Base-by-base conservation (phyloP, 2,329 filamentous ascomycete genomes). In the Colletotrichum phormii region DNA sequence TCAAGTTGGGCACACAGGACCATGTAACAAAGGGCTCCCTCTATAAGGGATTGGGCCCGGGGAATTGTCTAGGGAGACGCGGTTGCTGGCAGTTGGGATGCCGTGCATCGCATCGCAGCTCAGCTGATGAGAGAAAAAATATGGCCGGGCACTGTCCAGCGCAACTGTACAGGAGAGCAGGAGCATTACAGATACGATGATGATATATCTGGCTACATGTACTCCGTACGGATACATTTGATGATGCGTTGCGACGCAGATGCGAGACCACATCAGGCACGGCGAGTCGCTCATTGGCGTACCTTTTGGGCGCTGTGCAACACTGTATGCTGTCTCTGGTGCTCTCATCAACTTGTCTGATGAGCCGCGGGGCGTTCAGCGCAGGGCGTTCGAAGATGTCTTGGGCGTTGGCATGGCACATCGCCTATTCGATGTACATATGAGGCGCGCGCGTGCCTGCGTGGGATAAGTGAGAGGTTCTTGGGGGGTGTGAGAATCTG, bases 221-320 rank as follows among this genome's bases (percentile, higher is more conserved):
- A n/a, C n/a, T 13, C 15, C 15, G 37, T 15, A 42, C 5, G 29
- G 12, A 13, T 31, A 22, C 61, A 24, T 37, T n/a, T 18, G 46
- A 12, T 24, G 11, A 49, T 49, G 46, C 49, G 46, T 12, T 18
- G 49, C 61, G n/a, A 35, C 24, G 18, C 11, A 35, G 42, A 33
- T 3, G 29, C 42, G 18, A 12, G 42, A 49, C 7, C 42, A 15
- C 51, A 42, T 70, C 70, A 72, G 70, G 70, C 66, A 70, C 70
- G 12, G 15, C 51, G 51, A 15, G 15, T 7, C 51, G 18, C 57
- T 71, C 51, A 71, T 73, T 73, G 71, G 70, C 54, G 62, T 53
- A 29, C 59, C 65, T 55, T 33, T 69, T 31, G 51, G 69, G 69
- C 64, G 37, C 58, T 59, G 69, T 59, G 33, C 42, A n/a, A 63